phyloP scores from a whole-genome alignment of 331 rosid genomes.

The Cydonia oblonga region DNA sequence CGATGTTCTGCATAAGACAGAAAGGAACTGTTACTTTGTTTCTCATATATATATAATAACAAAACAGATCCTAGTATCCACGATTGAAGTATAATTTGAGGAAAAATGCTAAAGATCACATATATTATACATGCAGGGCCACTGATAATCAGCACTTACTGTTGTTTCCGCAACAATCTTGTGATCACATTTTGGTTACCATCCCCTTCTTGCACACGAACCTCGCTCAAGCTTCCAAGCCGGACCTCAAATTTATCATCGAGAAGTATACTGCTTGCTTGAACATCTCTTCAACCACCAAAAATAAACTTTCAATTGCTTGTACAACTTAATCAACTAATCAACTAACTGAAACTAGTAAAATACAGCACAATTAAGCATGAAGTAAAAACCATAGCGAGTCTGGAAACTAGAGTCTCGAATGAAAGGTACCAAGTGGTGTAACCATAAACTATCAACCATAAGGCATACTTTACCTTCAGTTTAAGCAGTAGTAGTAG shows the following conservation, averaged over 20 bases:
- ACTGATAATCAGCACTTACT: slow-evolving; percentile 35
- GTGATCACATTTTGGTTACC: slow-evolving; percentile 52
- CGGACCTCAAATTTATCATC: slow-evolving; percentile 97
- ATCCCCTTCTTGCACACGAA: slow-evolving; percentile 58
- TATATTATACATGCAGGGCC: background rate
- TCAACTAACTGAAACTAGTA: background rate
- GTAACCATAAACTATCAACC: too few relatives aligned
- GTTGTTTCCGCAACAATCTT: slow-evolving; percentile 63
- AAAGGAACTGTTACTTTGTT: background rate
- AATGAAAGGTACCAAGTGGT: too few relatives aligned
- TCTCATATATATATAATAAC: background rate
- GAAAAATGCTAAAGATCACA: background rate
- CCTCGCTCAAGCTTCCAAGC: slow-evolving; percentile 89
- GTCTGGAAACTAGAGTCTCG: background rate
- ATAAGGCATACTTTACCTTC: background rate
- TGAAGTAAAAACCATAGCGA: background rate
- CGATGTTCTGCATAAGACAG: slow-evolving; percentile 46
- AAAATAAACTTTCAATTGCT: slow-evolving; percentile 18
- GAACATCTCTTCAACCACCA: slow-evolving; percentile 59
- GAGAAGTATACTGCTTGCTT: slow-evolving; percentile 91
- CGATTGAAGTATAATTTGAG: background rate
- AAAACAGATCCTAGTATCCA: background rate
- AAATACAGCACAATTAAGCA: background rate
- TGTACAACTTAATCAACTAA: background rate
- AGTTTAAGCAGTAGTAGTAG: background rate